Base-by-base conservation (phyloP, 148 eudicot genomes). In the Fallopia convolvulus region DNA sequence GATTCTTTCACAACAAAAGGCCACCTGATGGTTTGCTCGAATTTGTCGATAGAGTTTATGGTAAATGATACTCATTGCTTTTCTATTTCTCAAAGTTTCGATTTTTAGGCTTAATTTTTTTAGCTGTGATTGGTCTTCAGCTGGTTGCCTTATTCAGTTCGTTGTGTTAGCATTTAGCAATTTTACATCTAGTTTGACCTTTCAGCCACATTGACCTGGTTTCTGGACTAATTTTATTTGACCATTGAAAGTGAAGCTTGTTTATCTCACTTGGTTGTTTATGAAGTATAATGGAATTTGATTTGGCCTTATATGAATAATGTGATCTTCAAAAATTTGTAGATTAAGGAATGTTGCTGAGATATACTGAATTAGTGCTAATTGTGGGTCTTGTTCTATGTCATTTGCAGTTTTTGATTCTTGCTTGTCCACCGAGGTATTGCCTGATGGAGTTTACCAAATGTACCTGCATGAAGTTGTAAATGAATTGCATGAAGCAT, bases 11-110 rank as follows among this genome's bases (percentile, higher is more conserved):
- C 85, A 93, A 79, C 85, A 93, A 79, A 83, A 91, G 97, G 80
- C 97, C 97, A 3, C 99, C 95, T 30, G 98, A 96, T 88, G 99
- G 99, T 76, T 87, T 96, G 90, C 93, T 96, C 66, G 97, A 93
- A 82, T 88, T 96, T 72, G 88, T 87, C 71, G 99, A 93, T 61
- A 91, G 99, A 84, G 94, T 96, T 75, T 96, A 91, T 82, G 98
- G 99, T 96, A 92, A 86, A 79, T 17, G 63, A 48, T 70, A 2
- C 63, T 70, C 65, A 17, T 70, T 49, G 52, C 33, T 39, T 15
- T 63, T 63, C 17, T 26, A 30, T 68, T 17, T 68, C 72, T 60
- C 36, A 21, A 32, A 2, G 4, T 68, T 68, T 36, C 20, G 6
- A 65, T 68, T 68, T 33, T 33, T 68, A 63, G 70, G 70, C 70